These are phyloP conservation scores for Penicillium sp. DNA, from an alignment of 2,329 filamentous ascomycete genomes.

Conservation along the genomic window DNA sequence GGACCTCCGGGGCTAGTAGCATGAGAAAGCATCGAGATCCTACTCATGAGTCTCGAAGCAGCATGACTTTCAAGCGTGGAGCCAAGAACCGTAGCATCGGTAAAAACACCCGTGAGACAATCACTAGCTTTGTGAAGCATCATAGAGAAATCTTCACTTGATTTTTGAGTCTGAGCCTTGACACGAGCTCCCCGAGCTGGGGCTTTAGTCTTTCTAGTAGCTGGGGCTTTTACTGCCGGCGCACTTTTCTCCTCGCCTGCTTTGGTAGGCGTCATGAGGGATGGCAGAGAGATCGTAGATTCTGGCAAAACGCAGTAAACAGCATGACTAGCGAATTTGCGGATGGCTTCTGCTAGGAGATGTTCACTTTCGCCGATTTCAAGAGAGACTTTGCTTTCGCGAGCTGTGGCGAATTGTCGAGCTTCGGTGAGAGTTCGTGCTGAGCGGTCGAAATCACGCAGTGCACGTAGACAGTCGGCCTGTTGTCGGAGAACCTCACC, in stretches of 20 bases:
- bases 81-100: constrained; percentile 37
- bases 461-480: constrained; percentile 51
- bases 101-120: constrained; percentile 38
- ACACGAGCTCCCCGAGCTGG: constrained; percentile 30
- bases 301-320: constrained; percentile 90
- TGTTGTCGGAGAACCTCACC: constrained; percentile 57
- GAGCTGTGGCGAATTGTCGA: constrained; percentile 35
- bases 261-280: constrained; percentile 54
- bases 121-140: constrained; percentile 43
- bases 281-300: constrained; percentile 86
- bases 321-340: constrained; percentile 71
- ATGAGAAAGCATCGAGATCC: constrained; percentile 48
- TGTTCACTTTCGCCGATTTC: constrained; percentile 43
- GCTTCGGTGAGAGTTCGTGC: constrained; percentile 54
- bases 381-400: constrained; percentile 67
- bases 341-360: constrained; percentile 44
- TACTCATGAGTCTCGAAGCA: constrained; percentile 44
- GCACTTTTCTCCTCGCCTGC: constrained; percentile 44
- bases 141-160: constrained; percentile 40
- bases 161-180: constrained; percentile 33
- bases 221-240: constrained; percentile 27
- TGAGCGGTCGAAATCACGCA: constrained; percentile 62
- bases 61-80: constrained; percentile 47
- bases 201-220: constrained; percentile 33
- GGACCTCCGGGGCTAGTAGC: constrained; percentile 40